These are phyloP conservation scores for Globisporangium carolinianum DNA, from an alignment of 352 stramenopile species.

Conservation along the genomic window DNA sequence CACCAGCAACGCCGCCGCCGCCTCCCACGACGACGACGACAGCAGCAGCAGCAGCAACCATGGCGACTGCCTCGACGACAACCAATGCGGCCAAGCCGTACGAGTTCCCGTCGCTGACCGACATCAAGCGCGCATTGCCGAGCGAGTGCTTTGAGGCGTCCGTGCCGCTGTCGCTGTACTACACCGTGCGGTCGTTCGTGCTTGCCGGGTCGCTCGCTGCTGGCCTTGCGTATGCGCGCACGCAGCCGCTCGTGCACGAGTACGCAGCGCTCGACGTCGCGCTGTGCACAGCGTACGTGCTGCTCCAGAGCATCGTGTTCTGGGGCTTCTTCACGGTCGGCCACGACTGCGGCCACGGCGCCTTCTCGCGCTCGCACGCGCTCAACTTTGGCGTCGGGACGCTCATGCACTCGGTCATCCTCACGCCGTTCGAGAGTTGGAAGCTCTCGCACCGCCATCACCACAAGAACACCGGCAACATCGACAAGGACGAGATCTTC, in stretches of 20 bases:
- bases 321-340: slow-evolving; percentile 83
- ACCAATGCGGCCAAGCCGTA: slow-evolving; percentile 13
- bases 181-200: slow-evolving; percentile 46
- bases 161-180: slow-evolving; percentile 63
- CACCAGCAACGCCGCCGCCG: slow-evolving; percentile 1
- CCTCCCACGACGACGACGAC: neutral
- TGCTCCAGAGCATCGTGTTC: slow-evolving; percentile 73
- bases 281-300: slow-evolving; percentile 50
- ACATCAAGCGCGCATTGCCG: slow-evolving; percentile 75
- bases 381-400: slow-evolving; percentile 76
- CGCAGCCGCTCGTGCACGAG: slow-evolving; percentile 31
- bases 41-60: neutral
- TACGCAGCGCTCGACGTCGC: slow-evolving; percentile 29
- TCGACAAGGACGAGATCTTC: slow-evolving; percentile 81
- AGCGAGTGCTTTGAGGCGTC: slow-evolving; percentile 70
- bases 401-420: slow-evolving; percentile 73
- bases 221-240: slow-evolving; percentile 32
- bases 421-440: slow-evolving; percentile 76
- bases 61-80: too few species aligned
- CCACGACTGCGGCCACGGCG: slow-evolving; percentile 74
- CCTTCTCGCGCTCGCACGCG: slow-evolving; percentile 71
- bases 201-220: slow-evolving; percentile 37
- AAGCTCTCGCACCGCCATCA: slow-evolving; percentile 79
- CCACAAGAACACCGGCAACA: slow-evolving; percentile 86
- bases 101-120: slow-evolving; percentile 70